Conservation (phyloP, 2,329 filamentous ascomycete species). For the Teratosphaeria destructans region DNA sequence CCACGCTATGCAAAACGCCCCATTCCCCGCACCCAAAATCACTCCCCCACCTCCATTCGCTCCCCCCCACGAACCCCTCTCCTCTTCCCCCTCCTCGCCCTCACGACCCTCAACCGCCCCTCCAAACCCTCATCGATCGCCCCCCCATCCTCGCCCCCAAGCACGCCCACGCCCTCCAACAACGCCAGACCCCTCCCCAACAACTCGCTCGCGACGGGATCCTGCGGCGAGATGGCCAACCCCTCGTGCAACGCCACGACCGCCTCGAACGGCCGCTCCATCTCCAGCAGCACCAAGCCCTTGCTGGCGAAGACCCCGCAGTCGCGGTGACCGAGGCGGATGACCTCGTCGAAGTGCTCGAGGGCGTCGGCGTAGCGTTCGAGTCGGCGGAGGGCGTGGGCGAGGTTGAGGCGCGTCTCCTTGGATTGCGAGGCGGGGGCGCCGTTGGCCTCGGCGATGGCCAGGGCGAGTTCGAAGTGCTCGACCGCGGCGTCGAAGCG, state of each 20-base stretch:
- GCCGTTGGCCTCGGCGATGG: constrained; percentile 41
- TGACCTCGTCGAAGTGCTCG: constrained; percentile 73
- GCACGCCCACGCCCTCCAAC: constrained; percentile 39
- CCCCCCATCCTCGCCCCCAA: constrained; percentile 37
- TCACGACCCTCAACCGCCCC: not conserved
- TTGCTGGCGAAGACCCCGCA: constrained; percentile 70
- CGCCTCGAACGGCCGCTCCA: constrained; percentile 64
- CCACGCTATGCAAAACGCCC: no score
- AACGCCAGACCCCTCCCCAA: constrained; percentile 61
- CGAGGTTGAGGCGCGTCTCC: constrained; percentile 76
- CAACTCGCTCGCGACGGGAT: constrained; percentile 70
- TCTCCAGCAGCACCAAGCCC: constrained; percentile 72
- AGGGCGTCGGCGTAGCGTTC: constrained; percentile 62
- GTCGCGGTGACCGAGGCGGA: constrained; percentile 67
- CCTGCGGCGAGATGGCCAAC: constrained; percentile 66
- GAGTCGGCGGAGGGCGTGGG: constrained; percentile 70
- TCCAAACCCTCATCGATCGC: constrained; percentile 10
- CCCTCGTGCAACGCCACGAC: constrained; percentile 77
- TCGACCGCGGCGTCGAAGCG: constrained; percentile 63
- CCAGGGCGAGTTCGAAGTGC: constrained; percentile 68
- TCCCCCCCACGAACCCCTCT: not conserved
- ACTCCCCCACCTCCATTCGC: not conserved
- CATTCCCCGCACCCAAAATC: no score
- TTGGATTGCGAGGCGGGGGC: constrained; percentile 67
- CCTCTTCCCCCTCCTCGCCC: not conserved